Evolutionary conservation across 306 rosid genomes (phyloP).

Genomic region (Cyamopsis tetragonoloba): DNA sequence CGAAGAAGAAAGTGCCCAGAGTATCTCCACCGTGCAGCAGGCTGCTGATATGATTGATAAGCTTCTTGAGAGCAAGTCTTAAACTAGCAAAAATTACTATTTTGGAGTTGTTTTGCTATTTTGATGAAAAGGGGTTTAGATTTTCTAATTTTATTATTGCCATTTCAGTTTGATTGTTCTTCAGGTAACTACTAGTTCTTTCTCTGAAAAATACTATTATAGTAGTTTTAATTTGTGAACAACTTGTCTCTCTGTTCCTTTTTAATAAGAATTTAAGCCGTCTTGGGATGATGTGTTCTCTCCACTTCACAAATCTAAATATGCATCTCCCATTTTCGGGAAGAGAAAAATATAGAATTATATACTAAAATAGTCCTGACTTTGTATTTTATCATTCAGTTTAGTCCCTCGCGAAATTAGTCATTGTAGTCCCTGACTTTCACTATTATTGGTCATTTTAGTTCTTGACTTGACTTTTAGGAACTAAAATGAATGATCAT

Average conservation of each 20-base stretch:
- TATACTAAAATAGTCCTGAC: too few relatives aligned
- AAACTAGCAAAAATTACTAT: conserved; percentile 25
- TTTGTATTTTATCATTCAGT: too few relatives aligned
- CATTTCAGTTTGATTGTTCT: conserved; percentile 18
- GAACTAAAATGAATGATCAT: too few relatives aligned
- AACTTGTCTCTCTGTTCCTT: neutral
- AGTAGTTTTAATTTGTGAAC: conserved; percentile 15
- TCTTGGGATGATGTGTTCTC: too few relatives aligned
- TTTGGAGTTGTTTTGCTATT: conserved; percentile 12
- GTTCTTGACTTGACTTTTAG: too few relatives aligned
- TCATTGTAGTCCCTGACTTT: too few relatives aligned
- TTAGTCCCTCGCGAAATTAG: too few relatives aligned
- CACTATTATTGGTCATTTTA: too few relatives aligned
- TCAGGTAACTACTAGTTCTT: conserved; percentile 24
- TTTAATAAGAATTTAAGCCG: too few relatives aligned
- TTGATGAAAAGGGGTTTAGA: neutral
- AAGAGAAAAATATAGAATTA: too few relatives aligned
- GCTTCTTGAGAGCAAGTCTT: conserved; percentile 51
- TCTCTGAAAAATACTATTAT: neutral
- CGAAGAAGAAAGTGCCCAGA: conserved; percentile 90
- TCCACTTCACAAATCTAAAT: too few relatives aligned
- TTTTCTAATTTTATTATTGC: neutral
- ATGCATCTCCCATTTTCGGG: too few relatives aligned
- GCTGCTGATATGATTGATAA: conserved; percentile 90
- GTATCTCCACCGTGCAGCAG: conserved; percentile 85